A percentile compares a stretch with the other conserved stretches of the same genome.
phyloP scores from a whole-genome alignment of 805 yeast genomes.

The Zygotorulaspora chibaensis region DNA sequence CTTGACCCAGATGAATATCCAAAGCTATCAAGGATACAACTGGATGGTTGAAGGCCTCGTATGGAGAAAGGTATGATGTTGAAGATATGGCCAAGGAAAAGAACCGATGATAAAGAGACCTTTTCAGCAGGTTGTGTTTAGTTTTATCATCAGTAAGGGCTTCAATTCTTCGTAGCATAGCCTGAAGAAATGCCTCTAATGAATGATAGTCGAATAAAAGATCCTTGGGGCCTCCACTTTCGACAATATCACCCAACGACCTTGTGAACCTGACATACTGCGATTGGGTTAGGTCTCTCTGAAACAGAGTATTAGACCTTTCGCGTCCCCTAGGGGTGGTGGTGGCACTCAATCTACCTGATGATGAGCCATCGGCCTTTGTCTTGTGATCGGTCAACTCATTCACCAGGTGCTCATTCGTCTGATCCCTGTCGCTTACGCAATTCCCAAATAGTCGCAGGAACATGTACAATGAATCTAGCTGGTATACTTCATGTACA shows the following conservation, averaged over 20 bases:
- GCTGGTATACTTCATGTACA: constrained; percentile 21
- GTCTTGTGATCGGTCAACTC: neutral
- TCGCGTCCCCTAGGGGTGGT: constrained; percentile 16
- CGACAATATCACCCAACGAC: constrained; percentile 36
- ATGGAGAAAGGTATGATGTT: constrained; percentile 59
- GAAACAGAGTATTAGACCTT: constrained; percentile 33
- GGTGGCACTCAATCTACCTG: neutral
- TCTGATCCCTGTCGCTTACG: constrained; percentile 34
- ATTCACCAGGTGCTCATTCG: constrained; percentile 15
- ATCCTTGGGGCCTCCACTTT: constrained; percentile 26
- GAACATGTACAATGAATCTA: constrained; percentile 32
- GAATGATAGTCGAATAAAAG: constrained; percentile 36
- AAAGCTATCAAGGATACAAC: constrained; percentile 67
- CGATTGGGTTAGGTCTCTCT: constrained; percentile 32
- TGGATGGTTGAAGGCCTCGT: constrained; percentile 87
- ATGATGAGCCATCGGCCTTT: neutral
- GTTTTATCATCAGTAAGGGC: constrained; percentile 27
- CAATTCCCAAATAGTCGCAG: constrained; percentile 35
- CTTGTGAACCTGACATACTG: constrained; percentile 49
- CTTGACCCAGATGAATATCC: constrained; percentile 36
- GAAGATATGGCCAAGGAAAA: constrained; percentile 54
- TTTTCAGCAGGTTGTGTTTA: constrained; percentile 34
- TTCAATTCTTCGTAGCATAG: constrained; percentile 33
- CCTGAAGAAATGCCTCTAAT: constrained; percentile 35
- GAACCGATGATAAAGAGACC: constrained; percentile 52